A percentile compares a stretch with the other conserved stretches of the same genome.
phyloP scores from a whole-genome alignment of 768 basidiomycete genomes.

The Mycena floridula region DNA sequence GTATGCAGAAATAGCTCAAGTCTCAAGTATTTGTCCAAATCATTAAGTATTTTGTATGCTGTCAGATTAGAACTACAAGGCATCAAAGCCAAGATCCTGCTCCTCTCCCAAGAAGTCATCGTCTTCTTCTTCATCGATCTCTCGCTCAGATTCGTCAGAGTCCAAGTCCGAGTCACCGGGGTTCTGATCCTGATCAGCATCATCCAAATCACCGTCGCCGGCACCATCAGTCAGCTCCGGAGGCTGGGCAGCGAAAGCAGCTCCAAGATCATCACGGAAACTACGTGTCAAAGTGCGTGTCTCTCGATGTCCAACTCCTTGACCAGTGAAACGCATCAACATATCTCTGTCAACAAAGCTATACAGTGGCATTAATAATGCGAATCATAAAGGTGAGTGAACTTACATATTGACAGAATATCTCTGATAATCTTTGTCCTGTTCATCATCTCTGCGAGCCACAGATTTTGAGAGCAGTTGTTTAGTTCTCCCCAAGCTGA shows the following conservation, averaged over 20 bases:
- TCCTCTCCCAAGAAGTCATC: neutral
- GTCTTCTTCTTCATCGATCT: neutral
- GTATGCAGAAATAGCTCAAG: no score
- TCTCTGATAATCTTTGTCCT: conserved; percentile 19
- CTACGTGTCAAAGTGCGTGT: neutral
- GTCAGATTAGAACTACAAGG: no score
- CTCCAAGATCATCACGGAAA: neutral
- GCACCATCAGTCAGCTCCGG: neutral
- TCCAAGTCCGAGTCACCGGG: neutral
- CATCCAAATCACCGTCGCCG: neutral
- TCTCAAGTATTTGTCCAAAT: no score
- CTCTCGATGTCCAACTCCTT: conserved; percentile 16
- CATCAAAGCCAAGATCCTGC: neutral
- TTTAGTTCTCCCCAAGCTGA: conserved; percentile 12
- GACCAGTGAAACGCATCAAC: conserved; percentile 16
- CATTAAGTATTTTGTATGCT: no score
- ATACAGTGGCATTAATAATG: neutral
- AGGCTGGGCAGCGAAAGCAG: neutral
- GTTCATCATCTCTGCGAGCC: conserved; percentile 6
- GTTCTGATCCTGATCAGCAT: neutral
- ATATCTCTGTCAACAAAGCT: conserved; percentile 23
- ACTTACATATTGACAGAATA: conserved; percentile 29
- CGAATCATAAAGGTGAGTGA: neutral
- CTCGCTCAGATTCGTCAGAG: neutral
- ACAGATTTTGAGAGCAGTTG: conserved; percentile 9